A percentile compares a stretch with the other conserved stretches of the same genome.
These are phyloP conservation scores for Jaltomata sinuosa DNA, from an alignment of 257 asterid species.

Conservation along the genomic window DNA sequence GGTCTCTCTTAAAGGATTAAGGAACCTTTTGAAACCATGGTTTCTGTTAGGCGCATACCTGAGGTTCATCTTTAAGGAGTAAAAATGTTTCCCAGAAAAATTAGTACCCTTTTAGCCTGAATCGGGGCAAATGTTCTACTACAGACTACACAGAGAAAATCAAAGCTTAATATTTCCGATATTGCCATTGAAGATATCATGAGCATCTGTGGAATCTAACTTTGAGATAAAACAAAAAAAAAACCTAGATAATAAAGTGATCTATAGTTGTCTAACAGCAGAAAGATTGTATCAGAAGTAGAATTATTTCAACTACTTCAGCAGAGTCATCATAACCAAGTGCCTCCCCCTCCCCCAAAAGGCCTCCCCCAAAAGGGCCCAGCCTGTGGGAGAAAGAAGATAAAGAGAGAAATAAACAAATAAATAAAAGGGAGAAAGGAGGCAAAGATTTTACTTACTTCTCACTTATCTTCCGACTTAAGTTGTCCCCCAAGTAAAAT, in stretches of 20 bases:
- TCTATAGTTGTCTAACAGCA: background rate
- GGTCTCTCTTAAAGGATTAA: background rate
- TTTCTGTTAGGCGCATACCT: background rate
- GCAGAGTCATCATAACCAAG: background rate
- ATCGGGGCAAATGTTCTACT: background rate
- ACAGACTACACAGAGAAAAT: background rate
- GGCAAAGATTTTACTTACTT: background rate
- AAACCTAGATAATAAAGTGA: background rate
- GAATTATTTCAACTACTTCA: background rate
- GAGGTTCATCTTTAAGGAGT: background rate
- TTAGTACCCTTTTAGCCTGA: background rate
- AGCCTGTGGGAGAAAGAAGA: background rate
- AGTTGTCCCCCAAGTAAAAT: constrained; percentile 59
- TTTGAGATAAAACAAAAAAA: background rate
- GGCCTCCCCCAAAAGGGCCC: background rate
- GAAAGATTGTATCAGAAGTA: background rate
- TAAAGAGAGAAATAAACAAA: background rate
- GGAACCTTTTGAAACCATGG: background rate
- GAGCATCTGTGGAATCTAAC: background rate
- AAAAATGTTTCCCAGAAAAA: background rate
- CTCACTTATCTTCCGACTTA: constrained; percentile 49
- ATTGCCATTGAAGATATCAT: background rate
- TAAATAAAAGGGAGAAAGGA: background rate
- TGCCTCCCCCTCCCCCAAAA: too few species aligned
- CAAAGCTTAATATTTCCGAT: background rate